phyloP scores from a whole-genome alignment of 1,284 basidiomycete species.

The Malassezia obtusa region DNA sequence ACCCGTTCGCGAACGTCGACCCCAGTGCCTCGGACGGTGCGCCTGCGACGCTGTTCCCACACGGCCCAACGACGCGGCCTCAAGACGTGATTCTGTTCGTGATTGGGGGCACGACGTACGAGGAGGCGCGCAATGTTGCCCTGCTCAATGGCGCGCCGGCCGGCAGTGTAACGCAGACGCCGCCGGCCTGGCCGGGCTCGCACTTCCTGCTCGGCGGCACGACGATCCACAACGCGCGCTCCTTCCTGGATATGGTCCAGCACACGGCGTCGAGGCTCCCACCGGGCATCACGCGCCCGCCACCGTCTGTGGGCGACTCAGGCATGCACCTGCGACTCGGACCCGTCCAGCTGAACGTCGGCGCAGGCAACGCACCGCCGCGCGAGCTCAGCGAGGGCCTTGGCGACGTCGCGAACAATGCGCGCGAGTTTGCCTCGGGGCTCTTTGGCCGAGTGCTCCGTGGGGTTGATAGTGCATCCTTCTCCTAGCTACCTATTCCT shows the following conservation, averaged over 20 bases:
- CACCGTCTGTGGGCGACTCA: slow-evolving; percentile 8
- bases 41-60: slow-evolving; percentile 7
- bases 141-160: slow-evolving; percentile 28
- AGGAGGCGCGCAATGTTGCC: slow-evolving; percentile 39
- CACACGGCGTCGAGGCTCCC: slow-evolving; percentile 37
- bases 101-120: slow-evolving; percentile 45
- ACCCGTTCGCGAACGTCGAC: slow-evolving; percentile 57
- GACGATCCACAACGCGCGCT: slow-evolving; percentile 33
- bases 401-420: slow-evolving; percentile 36
- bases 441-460: slow-evolving; percentile 31
- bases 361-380: slow-evolving; percentile 4
- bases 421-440: slow-evolving; percentile 34
- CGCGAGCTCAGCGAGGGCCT: slow-evolving; percentile 16
- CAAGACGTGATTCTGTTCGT: slow-evolving; percentile 47
- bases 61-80: slow-evolving; percentile 16
- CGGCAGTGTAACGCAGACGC: slow-evolving; percentile 14
- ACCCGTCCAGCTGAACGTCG: slow-evolving; percentile 30
- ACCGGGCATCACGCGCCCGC: slow-evolving; percentile 23
- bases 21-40: slow-evolving; percentile 1
- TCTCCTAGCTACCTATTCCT: slow-evolving; percentile 6
- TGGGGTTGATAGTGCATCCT: slow-evolving; percentile 23
- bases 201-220: slow-evolving; percentile 42
- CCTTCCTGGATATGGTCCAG: slow-evolving; percentile 40
- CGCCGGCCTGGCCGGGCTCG: slow-evolving; percentile 21
- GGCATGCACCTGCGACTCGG: slow-evolving; percentile 33